Base-by-base conservation (phyloP, 306 rosid genomes). In the Lotus japonicus region DNA sequence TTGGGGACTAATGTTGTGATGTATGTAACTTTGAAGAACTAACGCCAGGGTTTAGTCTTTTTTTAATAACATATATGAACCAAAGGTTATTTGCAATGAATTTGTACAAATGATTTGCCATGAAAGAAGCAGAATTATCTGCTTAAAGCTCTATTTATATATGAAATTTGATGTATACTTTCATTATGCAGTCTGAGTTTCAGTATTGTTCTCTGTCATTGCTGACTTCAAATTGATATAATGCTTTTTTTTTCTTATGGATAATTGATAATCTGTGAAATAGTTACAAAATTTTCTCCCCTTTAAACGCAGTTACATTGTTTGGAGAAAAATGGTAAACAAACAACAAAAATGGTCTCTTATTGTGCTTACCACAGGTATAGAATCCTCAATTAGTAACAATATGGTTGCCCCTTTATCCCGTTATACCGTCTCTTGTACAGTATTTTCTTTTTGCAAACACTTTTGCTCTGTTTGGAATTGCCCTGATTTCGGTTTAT, bases 291-390 rank as follows among this genome's bases (percentile, higher is more conserved):
- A 11, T 17, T 72, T 58, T 53, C 31, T 79, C 43, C 51, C 36
- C 56, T 64, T 19, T 77, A 43, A 78, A 62, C 77, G 78, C 87
- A 91, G 97, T 59, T 91, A 82, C 96, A 91, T 77, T 80, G 92
- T 80, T 72, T 75, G 77, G 88, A 86, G 86, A 87, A 89, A 79
- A 83, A 89, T 79, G 97, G 97, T 59, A 85, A 73, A 70, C 95
- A 80, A 68, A 82, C 69, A 52, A 92, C 95, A 15, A 87, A 84
- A 81, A 87, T 85, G 97, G 74, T 92, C 59, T 92, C 90, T 21
- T 92, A 82, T 64, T 92, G 97, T 64, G 95, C 97, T 56, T 85
- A 87, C 61, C 97, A 88, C 88, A 89, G 96, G 97, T 88, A 77
- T 79, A 62, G 21, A 16, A 61, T 51, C 81, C 72, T 79, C 21